Percentiles rank a stretch among this genome's conserved stretches.
phyloP scores from a whole-genome alignment of 1,139 yeast genomes.

The Yamadazyma spencermartinsiae region DNA sequence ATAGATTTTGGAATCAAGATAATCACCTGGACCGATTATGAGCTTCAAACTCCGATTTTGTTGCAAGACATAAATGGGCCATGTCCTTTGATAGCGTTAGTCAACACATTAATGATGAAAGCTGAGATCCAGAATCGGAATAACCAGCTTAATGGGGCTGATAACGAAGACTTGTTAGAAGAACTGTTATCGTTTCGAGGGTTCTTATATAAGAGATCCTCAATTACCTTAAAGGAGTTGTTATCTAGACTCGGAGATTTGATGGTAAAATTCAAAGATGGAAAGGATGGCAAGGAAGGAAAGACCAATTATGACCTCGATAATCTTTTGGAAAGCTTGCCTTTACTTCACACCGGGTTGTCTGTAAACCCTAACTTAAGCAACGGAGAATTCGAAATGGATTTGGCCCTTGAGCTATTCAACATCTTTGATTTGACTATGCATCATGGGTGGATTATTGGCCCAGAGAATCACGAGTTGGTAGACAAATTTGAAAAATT shows the following conservation, averaged over 20 bases:
- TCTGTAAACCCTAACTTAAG: slow-evolving; percentile 68
- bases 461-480: slow-evolving; percentile 11
- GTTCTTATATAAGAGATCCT: slow-evolving; percentile 3
- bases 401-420: slow-evolving; percentile 37
- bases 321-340: slow-evolving; percentile 51
- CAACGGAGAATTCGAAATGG: slow-evolving; percentile 58
- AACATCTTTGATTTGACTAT: slow-evolving; percentile 40
- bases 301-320: slow-evolving; percentile 25
- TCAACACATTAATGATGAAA: slow-evolving; percentile 63
- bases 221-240: slow-evolving; percentile 31
- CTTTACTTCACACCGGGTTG: slow-evolving; percentile 70
- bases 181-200: slow-evolving; percentile 10
- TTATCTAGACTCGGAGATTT: slow-evolving; percentile 48
- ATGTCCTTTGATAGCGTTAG: slow-evolving; percentile 82
- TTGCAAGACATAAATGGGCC: slow-evolving; percentile 86
- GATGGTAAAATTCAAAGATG: slow-evolving; percentile 28
- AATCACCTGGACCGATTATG: slow-evolving; percentile 34
- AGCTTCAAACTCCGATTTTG: slow-evolving; percentile 54
- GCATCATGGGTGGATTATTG: slow-evolving; percentile 54
- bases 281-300: slow-evolving; percentile 15
- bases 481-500: slow-evolving; percentile 26
- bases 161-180: slow-evolving; percentile 7
- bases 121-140: slow-evolving; percentile 30
- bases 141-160: slow-evolving; percentile 12
- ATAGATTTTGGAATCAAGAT: slow-evolving; percentile 23